Evolutionary conservation across 306 rosid species (phyloP).

Genomic region (Boehmeria nivea): DNA sequence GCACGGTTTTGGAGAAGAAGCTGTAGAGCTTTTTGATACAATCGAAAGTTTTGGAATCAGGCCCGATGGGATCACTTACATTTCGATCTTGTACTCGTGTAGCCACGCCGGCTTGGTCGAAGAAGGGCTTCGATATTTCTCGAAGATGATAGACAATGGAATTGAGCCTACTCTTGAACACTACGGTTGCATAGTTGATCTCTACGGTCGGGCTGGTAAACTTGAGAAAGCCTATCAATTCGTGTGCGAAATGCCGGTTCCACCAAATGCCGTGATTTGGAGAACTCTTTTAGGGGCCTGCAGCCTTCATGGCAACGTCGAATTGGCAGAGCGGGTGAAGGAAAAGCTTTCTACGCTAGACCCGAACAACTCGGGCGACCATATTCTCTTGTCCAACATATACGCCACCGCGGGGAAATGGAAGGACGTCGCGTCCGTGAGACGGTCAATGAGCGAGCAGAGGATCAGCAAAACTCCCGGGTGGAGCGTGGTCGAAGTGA

Average conservation of each 20-base stretch:
- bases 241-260: slow-evolving; percentile 50
- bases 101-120: slow-evolving; percentile 75
- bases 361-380: slow-evolving; percentile 80
- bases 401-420: slow-evolving; percentile 62
- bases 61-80: slow-evolving; percentile 72
- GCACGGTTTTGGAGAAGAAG: slow-evolving; percentile 57
- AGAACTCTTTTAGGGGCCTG: slow-evolving; percentile 70
- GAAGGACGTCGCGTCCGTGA: slow-evolving; percentile 69
- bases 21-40: slow-evolving; percentile 55
- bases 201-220: slow-evolving; percentile 70
- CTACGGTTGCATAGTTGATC: slow-evolving; percentile 86
- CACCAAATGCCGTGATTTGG: slow-evolving; percentile 75
- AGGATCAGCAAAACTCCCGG: slow-evolving; percentile 71
- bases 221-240: slow-evolving; percentile 66
- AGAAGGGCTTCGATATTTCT: slow-evolving; percentile 57
- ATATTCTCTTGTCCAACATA: slow-evolving; percentile 72
- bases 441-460: slow-evolving; percentile 65
- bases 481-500: slow-evolving; percentile 74
- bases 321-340: slow-evolving; percentile 57
- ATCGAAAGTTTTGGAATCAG: slow-evolving; percentile 47
- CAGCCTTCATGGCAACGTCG: slow-evolving; percentile 57
- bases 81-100: slow-evolving; percentile 71
- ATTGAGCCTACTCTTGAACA: slow-evolving; percentile 66
- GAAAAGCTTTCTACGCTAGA: slow-evolving; percentile 56
- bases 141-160: slow-evolving; percentile 50